Evolutionary conservation across 495 filamentous ascomycete genomes (phyloP), one percentile per base, ranked within the genome.

Genomic region (Clavariopsis aquatica): DNA sequence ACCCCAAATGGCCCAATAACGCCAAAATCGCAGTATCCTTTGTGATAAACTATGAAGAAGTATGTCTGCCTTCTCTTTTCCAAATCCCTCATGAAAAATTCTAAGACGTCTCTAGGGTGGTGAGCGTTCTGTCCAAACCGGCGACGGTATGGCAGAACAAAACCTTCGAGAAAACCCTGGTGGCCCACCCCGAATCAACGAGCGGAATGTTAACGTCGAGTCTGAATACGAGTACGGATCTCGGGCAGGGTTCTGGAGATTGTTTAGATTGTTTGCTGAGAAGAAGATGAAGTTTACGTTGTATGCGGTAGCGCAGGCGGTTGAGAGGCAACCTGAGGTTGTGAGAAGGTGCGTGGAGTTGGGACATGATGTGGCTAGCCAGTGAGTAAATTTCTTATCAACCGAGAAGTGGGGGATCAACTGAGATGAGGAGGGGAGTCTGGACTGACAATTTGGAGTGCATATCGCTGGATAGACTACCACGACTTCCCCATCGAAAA

Each of bases 1-100:
- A 78, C 49, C 74, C 74, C n/a, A 57, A 77, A 53, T 78, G 77
- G 77, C 77, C 77, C 13, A 66, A 69, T 47, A 63, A 68, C 28
- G 77, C 77, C 10, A 78, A 78, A 52, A 76, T 78, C 45, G 77
- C 77, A 12, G 73, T 78, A 23, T 77, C 72, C 9, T 78, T 78
- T 61, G 77, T 78, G 20, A 76, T 78, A 52, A 78, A 78, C 64
- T 78, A 78, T 52, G 75, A 78, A 52, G 75, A 78, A 63, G 58
- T 61, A 52, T 27, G 3, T 38, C 2, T 27, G 38, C 47, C 6
- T 27, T 47, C 52, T 38, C 28, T 5, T 52, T 29, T 26, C 26
- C 31, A 23, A 36, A 12, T 20, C 27, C 27, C 10, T 20, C n/a
- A n/a, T n/a, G n/a, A 56, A 20, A 41, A 36, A 17, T 22, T 56